Evolutionary conservation across 768 basidiomycete species (phyloP), one percentile per base, ranked within the genome.

Genomic region (Lentinula edodes): DNA sequence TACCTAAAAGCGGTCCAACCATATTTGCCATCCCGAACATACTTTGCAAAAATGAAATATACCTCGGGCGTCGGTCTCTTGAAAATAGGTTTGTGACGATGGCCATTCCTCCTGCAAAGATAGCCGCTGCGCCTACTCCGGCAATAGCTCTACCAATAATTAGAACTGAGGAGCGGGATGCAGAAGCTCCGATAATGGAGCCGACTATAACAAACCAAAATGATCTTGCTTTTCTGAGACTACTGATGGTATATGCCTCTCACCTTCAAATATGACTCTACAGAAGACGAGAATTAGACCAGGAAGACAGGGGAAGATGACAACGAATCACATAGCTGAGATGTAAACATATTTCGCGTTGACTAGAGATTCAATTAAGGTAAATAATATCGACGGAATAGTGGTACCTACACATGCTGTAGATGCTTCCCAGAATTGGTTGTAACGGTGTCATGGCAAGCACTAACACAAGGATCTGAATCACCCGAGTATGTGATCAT

Each of bases 111-210:
- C 68, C 66, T 3, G 61, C 58, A 61, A 64, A 59, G n/a, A 64
- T 63, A 39, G 78, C 79, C 1, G 77, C 74, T 0, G 76, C 79
- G 2, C 80, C 82, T 2, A 80, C 61, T 10, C 82, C 81, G 2
- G 76, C 71, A 41, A 83, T 65, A 0, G 80, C 80, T 16, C 81
- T 69, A 10, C 81, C 81, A 52, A 80, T 68, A 52, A 78, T 76
- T 28, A 78, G 64, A 7, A 69, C 61, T 42, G 65, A 61, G 23
- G 74, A 67, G 52, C 56, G 66, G 1, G 65, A 63, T n/a, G 72
- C 68, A 15, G 70, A 70, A 18, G 76, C 81, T 64, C 79, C 80
- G 43, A 80, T 67, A 16, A 76, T 63, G 1, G 74, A 76, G 3
- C 82, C 81, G 20, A 81, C 62, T 63, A 82, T 80, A 65, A 81